Conservation (phyloP, 148 eudicot species). For the Nepenthes gracilis region DNA sequence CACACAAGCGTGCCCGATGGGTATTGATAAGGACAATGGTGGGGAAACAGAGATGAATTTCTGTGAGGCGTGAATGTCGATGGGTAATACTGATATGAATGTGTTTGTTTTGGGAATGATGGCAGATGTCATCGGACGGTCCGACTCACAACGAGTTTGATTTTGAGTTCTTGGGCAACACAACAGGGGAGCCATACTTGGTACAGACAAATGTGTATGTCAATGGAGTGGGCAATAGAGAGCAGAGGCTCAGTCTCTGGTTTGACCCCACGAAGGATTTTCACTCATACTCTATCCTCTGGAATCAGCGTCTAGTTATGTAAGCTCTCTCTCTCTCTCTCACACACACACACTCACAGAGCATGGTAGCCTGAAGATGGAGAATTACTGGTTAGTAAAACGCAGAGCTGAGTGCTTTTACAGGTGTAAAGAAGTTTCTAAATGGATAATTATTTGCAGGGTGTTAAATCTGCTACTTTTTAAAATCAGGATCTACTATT, state of each 20-base stretch:
- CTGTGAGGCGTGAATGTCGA: too few species aligned
- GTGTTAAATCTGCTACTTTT: not conserved
- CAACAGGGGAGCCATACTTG: conserved; percentile 71
- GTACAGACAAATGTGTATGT: conserved; percentile 80
- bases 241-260: conserved; percentile 78
- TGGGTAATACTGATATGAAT: too few species aligned
- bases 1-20: too few species aligned
- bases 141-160: conserved; percentile 77
- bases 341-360: too few species aligned
- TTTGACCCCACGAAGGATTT: conserved; percentile 75
- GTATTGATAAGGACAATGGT: too few species aligned
- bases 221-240: conserved; percentile 81
- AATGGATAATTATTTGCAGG: not conserved
- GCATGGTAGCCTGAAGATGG: too few species aligned
- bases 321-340: conserved; percentile 18
- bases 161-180: conserved; percentile 82
- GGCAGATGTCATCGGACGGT: conserved; percentile 88
- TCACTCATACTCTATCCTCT: conserved; percentile 56
- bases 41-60: too few species aligned
- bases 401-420: too few species aligned
- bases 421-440: too few species aligned
- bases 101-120: not conserved
- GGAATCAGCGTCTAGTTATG: conserved; percentile 82
- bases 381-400: too few species aligned
- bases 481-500: too few species aligned